Percentiles rank a stretch among this genome's conserved stretches.
Conservation (phyloP, 805 yeast species). For the Kluyveromyces wickerhamii region DNA sequence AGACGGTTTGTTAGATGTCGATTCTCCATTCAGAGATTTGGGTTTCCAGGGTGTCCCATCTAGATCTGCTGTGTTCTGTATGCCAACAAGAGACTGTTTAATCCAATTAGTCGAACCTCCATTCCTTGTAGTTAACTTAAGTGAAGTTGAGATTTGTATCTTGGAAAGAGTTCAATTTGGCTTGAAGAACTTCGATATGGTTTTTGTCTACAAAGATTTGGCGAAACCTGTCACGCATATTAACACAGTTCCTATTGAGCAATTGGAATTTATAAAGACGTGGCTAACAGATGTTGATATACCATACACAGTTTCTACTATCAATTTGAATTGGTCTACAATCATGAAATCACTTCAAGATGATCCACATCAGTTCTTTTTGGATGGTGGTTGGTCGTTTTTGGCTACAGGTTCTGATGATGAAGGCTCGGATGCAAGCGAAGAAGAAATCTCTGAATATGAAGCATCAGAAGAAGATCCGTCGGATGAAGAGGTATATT, state of each 20-base stretch:
- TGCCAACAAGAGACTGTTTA: constrained; percentile 96
- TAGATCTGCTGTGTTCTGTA: constrained; percentile 86
- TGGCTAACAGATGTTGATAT: constrained; percentile 98
- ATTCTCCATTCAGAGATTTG: constrained; percentile 88
- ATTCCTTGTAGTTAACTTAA: constrained; percentile 81
- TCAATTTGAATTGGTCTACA: constrained; percentile 90
- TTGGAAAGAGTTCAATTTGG: constrained; percentile 97
- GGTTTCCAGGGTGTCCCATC: constrained; percentile 98
- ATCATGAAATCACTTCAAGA: constrained; percentile 90
- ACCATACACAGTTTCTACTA: constrained; percentile 89
- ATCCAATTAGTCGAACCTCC: constrained; percentile 94
- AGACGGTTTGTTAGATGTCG: constrained; percentile 76
- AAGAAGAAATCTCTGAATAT: constrained; percentile 50
- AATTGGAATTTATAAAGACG: constrained; percentile 84
- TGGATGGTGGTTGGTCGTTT: constrained; percentile 95
- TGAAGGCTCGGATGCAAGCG: constrained; percentile 59
- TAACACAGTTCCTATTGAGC: constrained; percentile 89
- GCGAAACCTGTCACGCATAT: constrained; percentile 81
- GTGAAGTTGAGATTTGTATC: constrained; percentile 90
- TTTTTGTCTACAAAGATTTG: constrained; percentile 93
- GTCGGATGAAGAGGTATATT: constrained; percentile 34
- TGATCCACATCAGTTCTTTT: constrained; percentile 90
- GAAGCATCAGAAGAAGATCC: constrained; percentile 40
- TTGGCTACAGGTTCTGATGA: constrained; percentile 82
- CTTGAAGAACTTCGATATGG: constrained; percentile 89